Evolutionary conservation across 208 protist genomes (phyloP), one percentile per base, ranked within the genome.

Genomic region (Wallacemonas sp.): DNA sequence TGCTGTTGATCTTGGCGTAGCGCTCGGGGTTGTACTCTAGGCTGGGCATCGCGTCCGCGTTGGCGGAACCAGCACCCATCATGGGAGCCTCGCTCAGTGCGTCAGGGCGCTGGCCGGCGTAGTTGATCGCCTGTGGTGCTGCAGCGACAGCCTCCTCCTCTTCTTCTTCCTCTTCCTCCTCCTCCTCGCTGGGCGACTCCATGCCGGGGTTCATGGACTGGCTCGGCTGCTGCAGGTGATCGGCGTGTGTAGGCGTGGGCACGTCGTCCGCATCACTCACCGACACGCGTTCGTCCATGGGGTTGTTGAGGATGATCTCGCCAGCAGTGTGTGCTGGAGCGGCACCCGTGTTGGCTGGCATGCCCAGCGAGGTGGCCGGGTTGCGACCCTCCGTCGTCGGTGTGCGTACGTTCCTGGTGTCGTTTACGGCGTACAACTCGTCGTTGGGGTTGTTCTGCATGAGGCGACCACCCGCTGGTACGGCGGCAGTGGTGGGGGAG

Each of bases 1-100:
- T 83, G 33, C 83, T 74, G 72, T 97, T 90, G 17, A 85, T 57
- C 39, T 86, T 82, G 48, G 85, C 83, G 75, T 98, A 98, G 41
- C 94, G 81, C 21, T 82, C 79, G 9, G 94, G 90, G 70, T 97
- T 88, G 83, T 98, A 98, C 61, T 80, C 74, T 39, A 75, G 65
- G 48, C 75, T 80, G 43, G 67, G 64, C 26, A 70, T 57, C 11
- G 63, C 68, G 6, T 21, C 41, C 29, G 34, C 33, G 52, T 32
- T 55, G 0, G 41, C 47, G n/a, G 48, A 74, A 58, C 67, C 62
- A 49, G 38, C 65, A 21, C 65, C 63, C 52, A 58, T 58, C 52
- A 58, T 58, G 2, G 65, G 30, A 36, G 61, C 79, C 43, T 85
- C 74, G n/a, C 71, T 61, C 36, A 90, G 77, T 6, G 78, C 89